Evolutionary conservation across 805 yeast species (phyloP).

Genomic region (Ogataea kodamae): DNA sequence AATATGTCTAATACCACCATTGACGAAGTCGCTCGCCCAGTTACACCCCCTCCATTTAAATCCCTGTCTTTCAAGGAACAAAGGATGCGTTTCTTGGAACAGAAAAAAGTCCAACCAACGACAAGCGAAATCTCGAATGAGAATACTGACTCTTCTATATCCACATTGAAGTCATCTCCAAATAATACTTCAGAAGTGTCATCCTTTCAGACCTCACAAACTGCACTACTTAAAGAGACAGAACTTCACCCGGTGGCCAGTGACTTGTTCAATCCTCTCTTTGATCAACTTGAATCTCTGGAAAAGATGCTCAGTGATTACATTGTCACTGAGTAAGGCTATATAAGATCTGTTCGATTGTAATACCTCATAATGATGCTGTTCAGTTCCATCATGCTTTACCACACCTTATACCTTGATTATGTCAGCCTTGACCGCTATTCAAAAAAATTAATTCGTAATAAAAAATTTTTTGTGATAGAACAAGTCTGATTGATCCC

Average conservation of each 20-base stretch:
- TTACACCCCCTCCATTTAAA: conserved; percentile 10
- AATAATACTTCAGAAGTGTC: conserved; percentile 22
- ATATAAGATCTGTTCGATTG: too few relatives aligned
- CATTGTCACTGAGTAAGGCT: conserved; percentile 13
- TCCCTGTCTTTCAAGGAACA: conserved; percentile 22
- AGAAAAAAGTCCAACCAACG: conserved; percentile 1
- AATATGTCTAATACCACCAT: conserved; percentile 11
- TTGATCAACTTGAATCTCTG: conserved; percentile 40
- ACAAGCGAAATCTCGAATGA: conserved; percentile 5
- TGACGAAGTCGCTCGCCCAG: conserved; percentile 2
- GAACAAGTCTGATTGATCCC: conserved; percentile 2
- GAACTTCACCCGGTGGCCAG: conserved; percentile 44
- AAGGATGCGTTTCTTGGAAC: conserved; percentile 20
- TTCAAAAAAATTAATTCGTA: conserved; percentile 3
- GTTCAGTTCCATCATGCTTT: too few relatives aligned
- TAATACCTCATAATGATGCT: too few relatives aligned
- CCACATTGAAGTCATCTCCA: conserved; percentile 3
- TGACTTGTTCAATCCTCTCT: conserved; percentile 55
- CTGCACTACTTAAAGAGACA: conserved; percentile 1
- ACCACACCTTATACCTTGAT: background rate
- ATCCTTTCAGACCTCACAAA: conserved; percentile 19
- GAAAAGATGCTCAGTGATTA: conserved; percentile 28
- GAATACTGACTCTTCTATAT: conserved; percentile 4
- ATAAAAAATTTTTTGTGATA: conserved; percentile 2
- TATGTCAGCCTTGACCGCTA: conserved; percentile 1